Base-by-base conservation (phyloP, 768 basidiomycete species). In the Steccherinum ochraceum region DNA sequence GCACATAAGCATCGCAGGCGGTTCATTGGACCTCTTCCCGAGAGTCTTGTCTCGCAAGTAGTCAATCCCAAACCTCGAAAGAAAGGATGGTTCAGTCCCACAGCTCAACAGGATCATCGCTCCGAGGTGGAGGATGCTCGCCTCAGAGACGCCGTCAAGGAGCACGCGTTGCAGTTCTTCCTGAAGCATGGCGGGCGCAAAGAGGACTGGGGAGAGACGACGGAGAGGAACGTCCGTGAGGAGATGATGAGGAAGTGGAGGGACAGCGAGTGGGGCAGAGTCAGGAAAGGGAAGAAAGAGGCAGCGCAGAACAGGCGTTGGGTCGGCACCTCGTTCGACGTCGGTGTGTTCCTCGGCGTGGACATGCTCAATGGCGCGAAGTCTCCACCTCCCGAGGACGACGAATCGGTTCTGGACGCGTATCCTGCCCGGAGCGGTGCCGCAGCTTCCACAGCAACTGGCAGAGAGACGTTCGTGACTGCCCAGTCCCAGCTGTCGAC, bases 21-120 rank as follows among this genome's bases (percentile, higher is more conserved):
- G 48, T 90, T 90, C 66, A 72, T 92, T 41, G 89, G 89, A 0
- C 85, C 89, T 3, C 75, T 90, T 72, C 88, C 87, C 12, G 81
- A 84, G 60, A 78, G 74, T 50, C 71, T 80, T 50, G 66, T 79
- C 49, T 67, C 67, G 54, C 47, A 59, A 46, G 46, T 67, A 67
- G 56, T 67, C 57, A 58, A 48, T 61, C 51, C 60, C 53, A 23
- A 46, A 42, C 18, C 48, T 40, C 24, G 48, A 27, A 25, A 43
- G 19, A 54, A 44, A 20, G 44, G 50, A 25, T 35, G 53, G 49
- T 48, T 56, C 18, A n/a, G n/a, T n/a, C 52, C 24, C 13, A 25
- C 25, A 20, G 11, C 30, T 51, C 25, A 24, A 45, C 45, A 46
- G 51, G 21, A 54, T 51, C 54, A 58, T 58, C 25, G 51, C 68